Percentiles rank a stretch among this genome's conserved stretches.
These are phyloP conservation scores for Heritiera fomes DNA, from an alignment of 345 rosid genomes.

Conservation along the genomic window DNA sequence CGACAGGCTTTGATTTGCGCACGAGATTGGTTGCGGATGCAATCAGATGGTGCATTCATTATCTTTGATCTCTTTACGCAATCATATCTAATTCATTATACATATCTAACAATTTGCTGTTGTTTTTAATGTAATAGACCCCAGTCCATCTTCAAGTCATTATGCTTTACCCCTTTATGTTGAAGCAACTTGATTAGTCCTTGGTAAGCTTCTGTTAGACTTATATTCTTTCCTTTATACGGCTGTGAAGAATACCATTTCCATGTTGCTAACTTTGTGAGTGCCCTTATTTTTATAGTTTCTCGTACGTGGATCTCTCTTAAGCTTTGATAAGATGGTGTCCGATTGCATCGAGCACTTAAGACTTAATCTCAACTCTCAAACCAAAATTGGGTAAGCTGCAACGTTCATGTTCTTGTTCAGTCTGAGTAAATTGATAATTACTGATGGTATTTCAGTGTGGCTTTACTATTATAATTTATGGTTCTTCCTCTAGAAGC, in stretches of 20 bases:
- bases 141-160: conserved; percentile 39
- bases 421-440: conserved; percentile 9
- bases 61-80: conserved; percentile 13
- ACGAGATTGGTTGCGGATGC: conserved; percentile 71
- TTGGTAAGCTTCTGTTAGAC: conserved; percentile 31
- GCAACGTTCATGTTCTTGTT: conserved; percentile 18
- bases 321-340: conserved; percentile 10
- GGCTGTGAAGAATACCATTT: background rate
- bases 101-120: conserved; percentile 10
- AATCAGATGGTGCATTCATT: conserved; percentile 52
- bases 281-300: conserved; percentile 2
- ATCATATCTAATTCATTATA: background rate
- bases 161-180: conserved; percentile 38
- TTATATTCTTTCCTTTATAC: background rate
- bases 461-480: background rate
- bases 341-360: conserved; percentile 10
- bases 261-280: background rate
- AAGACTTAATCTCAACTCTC: background rate
- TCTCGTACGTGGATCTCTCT: conserved; percentile 28
- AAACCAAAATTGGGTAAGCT: conserved; percentile 6
- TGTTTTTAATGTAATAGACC: conserved; percentile 33
- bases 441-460: background rate
- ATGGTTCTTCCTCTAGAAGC: background rate
- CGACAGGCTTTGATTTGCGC: conserved; percentile 85
- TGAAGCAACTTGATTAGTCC: conserved; percentile 29